phyloP scores from a whole-genome alignment of 1,284 basidiomycete genomes.

The Sporisorium exsertum region DNA sequence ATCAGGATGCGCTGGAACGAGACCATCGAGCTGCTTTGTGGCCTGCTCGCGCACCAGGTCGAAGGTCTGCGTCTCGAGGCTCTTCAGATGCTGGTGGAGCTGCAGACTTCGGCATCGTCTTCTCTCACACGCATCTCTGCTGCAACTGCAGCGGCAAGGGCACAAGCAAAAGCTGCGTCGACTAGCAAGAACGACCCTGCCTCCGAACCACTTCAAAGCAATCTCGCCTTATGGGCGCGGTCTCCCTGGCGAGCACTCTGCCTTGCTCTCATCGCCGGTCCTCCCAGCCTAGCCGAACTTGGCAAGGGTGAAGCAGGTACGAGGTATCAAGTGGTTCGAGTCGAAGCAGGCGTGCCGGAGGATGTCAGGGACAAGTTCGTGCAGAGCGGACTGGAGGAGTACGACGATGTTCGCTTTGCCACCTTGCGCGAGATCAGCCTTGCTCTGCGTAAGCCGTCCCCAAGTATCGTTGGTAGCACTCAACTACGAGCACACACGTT shows the following conservation, averaged over 20 bases:
- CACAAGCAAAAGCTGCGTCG: conserved; percentile 5
- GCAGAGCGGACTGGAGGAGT: conserved; percentile 59
- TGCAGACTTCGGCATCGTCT: conserved; percentile 44
- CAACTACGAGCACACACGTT: conserved; percentile 76
- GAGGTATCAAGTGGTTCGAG: conserved; percentile 29
- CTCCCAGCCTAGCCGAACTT: conserved; percentile 37
- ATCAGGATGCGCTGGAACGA: conserved; percentile 63
- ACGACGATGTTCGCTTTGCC: conserved; percentile 87
- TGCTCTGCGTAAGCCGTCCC: conserved; percentile 41
- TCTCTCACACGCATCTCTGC: conserved; percentile 28
- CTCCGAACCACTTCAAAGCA: conserved; percentile 6
- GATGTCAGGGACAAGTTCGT: conserved; percentile 59
- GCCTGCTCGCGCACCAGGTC: conserved; percentile 39
- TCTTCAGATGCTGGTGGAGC: conserved; percentile 42
- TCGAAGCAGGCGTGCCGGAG: conserved; percentile 31
- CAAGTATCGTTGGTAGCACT: conserved; percentile 45
- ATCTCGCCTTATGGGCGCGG: conserved; percentile 35
- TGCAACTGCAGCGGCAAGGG: conserved; percentile 14
- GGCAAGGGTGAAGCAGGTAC: conserved; percentile 34
- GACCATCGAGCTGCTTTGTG: conserved; percentile 51
- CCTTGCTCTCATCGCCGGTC: conserved; percentile 49
- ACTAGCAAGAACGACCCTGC: conserved; percentile 13
- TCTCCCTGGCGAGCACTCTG: conserved; percentile 54
- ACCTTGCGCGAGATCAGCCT: conserved; percentile 82
- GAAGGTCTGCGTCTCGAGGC: conserved; percentile 40